Percentiles rank a stretch among this genome's conserved stretches.
Evolutionary conservation across 768 basidiomycete genomes (phyloP).

Genomic region (Gymnopilus junonius): DNA sequence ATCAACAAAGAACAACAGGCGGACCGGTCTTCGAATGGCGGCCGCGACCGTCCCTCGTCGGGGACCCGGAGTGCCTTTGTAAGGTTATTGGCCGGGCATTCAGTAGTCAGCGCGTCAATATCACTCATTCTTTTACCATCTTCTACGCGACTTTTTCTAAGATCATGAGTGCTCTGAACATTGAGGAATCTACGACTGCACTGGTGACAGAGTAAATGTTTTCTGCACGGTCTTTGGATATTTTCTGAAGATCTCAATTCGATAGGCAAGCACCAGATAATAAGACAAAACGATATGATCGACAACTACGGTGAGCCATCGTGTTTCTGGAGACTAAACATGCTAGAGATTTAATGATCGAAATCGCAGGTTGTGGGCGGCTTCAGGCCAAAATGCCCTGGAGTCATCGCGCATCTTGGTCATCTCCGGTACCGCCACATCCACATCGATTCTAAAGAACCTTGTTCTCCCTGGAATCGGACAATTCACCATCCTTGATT

Average conservation of each 20-base stretch:
- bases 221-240: neutral
- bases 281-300: slow-evolving; percentile 92
- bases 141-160: neutral
- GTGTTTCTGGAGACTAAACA: neutral
- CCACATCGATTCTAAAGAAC: slow-evolving; percentile 92
- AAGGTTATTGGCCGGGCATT: neutral
- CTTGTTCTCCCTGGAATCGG: slow-evolving; percentile 96
- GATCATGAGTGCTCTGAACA: slow-evolving; percentile 14
- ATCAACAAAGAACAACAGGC: neutral
- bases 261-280: slow-evolving; percentile 72
- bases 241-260: slow-evolving; percentile 1
- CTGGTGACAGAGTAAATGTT: slow-evolving; percentile 30
- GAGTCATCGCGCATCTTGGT: slow-evolving; percentile 85
- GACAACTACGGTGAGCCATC: slow-evolving; percentile 79
- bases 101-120: neutral
- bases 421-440: slow-evolving; percentile 79
- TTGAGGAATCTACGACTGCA: slow-evolving; percentile 33
- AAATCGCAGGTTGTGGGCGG: slow-evolving; percentile 81
- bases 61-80: neutral
- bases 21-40: neutral
- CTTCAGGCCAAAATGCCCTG: slow-evolving; percentile 87
- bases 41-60: neutral
- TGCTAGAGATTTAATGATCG: neutral
- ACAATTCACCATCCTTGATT: slow-evolving; percentile 92
- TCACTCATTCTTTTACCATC: neutral